Base-by-base conservation (phyloP, 768 basidiomycete species). In the Aureoboletus auriporus region DNA sequence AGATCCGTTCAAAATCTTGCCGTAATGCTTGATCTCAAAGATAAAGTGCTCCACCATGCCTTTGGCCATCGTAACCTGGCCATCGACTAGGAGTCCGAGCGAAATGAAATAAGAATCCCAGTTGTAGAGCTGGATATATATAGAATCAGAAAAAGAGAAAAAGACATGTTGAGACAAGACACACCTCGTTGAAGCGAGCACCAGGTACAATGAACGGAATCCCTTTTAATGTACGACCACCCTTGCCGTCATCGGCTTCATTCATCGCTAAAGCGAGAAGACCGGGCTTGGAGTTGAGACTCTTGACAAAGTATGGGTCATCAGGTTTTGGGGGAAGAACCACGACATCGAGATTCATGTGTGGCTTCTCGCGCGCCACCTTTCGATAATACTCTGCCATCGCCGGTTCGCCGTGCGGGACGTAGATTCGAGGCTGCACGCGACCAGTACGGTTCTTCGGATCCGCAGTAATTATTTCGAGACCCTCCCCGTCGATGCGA, bases 1-100 rank as follows among this genome's bases (percentile, higher is more conserved):
- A 68, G 87, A 94, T 53, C 95, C 95, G 66, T 99, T 99, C 56
- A 98, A 72, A 60, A 94, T 93, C 71, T 95, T 94, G 73, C 89
- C 89, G 64, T 96, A 96, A 69, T 96, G 90, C 72, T 84, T 92
- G 75, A 99, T 96, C 75, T 98, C 93, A 65, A 98, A 99, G 63
- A 96, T 89, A 72, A 98, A 99, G 67, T 99, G 95, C 47, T 98
- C 96, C 38, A 97, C 93, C 83, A 98, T 93, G 60, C 93, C 91
- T 69, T 93, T 92, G 16, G 96, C 95, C 83, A 98, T 89, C 50
- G 84, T 79, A 27, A 95, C 83, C 60, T 93, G 86, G 26, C 93
- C 94, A 62, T 99, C 95, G 20, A 97, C 91, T 8, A 99, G 81
- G 27, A 99, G 80, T 13, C 95, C 95, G 23, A 98, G 82, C 8